These are phyloP conservation scores for Sphenostylis stenocarpa DNA, from an alignment of 306 rosid species.

Conservation along the genomic window DNA sequence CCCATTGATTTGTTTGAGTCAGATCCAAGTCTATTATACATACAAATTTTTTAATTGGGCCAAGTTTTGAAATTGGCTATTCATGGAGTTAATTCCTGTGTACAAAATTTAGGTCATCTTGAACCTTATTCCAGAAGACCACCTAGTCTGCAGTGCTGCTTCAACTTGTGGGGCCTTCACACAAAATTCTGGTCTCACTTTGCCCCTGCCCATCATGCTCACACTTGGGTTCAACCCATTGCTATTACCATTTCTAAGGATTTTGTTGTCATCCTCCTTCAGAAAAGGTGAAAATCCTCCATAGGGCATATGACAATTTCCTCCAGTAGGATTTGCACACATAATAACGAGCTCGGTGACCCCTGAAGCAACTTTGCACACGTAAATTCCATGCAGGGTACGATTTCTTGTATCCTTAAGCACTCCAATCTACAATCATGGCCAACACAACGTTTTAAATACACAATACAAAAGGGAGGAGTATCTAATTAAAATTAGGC, in stretches of 20 bases:
- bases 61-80: no score
- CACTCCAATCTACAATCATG: slow-evolving; percentile 65
- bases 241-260: slow-evolving; percentile 46
- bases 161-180: slow-evolving; percentile 74
- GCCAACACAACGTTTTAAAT: slow-evolving; percentile 3
- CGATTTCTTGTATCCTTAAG: no score
- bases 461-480: slow-evolving; percentile 11
- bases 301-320: slow-evolving; percentile 56
- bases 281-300: slow-evolving; percentile 56
- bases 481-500: slow-evolving; percentile 8
- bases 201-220: slow-evolving; percentile 52
- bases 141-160: slow-evolving; percentile 69
- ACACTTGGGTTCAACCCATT: slow-evolving; percentile 50
- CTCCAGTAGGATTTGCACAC: slow-evolving; percentile 70
- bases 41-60: no score
- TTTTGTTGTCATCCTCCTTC: slow-evolving; percentile 59
- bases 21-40: no score
- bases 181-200: slow-evolving; percentile 82
- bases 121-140: slow-evolving; percentile 92
- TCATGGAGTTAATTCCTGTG: no score
- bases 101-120: slow-evolving; percentile 93
- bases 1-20: no score
- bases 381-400: slow-evolving; percentile 84
- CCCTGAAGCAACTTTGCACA: no score
- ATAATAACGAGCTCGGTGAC: no score